Evolutionary conservation across 2,329 filamentous ascomycete species (phyloP), one percentile per base, ranked within the genome.

Genomic region (Pseudopithomyces chartarum): DNA sequence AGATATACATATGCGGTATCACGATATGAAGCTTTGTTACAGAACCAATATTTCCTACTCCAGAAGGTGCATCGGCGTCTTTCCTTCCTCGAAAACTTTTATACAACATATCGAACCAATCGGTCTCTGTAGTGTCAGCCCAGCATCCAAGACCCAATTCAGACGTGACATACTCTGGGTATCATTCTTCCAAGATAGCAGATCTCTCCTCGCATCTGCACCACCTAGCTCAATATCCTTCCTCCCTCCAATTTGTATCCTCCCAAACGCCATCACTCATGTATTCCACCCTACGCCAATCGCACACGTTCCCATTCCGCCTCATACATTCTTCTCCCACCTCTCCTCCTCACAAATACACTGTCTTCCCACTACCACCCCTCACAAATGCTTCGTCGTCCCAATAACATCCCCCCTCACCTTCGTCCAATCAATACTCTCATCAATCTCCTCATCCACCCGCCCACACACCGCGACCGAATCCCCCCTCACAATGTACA

Each of bases 401-500:
- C 91, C 91, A 68, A 98, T 90, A 29, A 90, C 87, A 57, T 88
- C 87, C 4, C 94, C 94, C 73, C 90, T 89, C 38, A 99, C 95
- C 76, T 96, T 88, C 19, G 84, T 83, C 95, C 95, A 99, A 79
- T 97, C 89, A 72, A 99, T 98, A 67, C 89, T 92, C 38, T 83
- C 85, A 78, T 99, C 95, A 57, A 98, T 81, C 66, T 90, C 85
- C 77, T 97, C 93, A 75, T 99, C 92, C 32, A 99, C 88, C 55
- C 96, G 81, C 2, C 95, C 95, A 56, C 95, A 90, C 15, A 96
- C 84, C 60, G 92, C 93, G 46, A 99, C 94, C 71, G 96, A 97
- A 75, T 99, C 95, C 51, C 95, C 95, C 58, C 95, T 86, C 55
- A 99, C 90, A 56, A 99, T 84, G 75, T 97, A 98, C 6, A 98